Evolutionary conservation across 768 basidiomycete species (phyloP).

Genomic region (Sistotremastrum suecicum): DNA sequence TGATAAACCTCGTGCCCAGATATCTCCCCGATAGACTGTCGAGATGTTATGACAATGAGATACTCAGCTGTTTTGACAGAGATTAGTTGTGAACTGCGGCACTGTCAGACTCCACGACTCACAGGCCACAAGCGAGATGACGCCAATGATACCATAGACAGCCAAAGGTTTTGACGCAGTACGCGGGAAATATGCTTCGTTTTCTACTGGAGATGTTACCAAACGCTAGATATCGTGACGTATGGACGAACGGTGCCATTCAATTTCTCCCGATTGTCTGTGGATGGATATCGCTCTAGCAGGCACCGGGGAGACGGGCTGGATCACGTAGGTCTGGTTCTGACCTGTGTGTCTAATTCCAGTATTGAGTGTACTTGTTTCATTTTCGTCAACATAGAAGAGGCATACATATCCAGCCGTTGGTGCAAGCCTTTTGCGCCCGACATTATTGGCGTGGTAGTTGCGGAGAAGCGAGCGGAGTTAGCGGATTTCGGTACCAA

Average conservation of each 20-base stretch:
- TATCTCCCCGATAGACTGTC: constrained; percentile 63
- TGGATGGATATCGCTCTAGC: not conserved
- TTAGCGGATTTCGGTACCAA: too few species aligned
- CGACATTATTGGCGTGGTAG: too few species aligned
- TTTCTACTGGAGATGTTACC: not conserved
- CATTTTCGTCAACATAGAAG: too few species aligned
- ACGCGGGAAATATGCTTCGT: not conserved
- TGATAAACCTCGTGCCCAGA: constrained; percentile 81
- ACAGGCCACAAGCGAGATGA: constrained; percentile 69
- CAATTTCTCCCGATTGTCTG: not conserved
- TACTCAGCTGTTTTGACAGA: constrained; percentile 64
- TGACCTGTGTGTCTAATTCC: too few species aligned
- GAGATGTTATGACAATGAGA: constrained; percentile 74
- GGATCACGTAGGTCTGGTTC: too few species aligned
- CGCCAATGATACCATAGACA: constrained; percentile 63
- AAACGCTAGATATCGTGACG: not conserved
- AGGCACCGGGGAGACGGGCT: too few species aligned
- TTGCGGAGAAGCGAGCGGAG: too few species aligned
- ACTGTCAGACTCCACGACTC: constrained; percentile 15
- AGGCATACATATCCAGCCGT: too few species aligned
- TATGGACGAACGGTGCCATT: not conserved
- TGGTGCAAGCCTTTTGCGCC: too few species aligned
- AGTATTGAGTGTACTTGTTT: too few species aligned
- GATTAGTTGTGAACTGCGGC: not conserved
- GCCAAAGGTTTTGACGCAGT: not conserved